Evolutionary conservation across 2,329 filamentous ascomycete genomes (phyloP).

Genomic region (Botrytis byssoidea): DNA sequence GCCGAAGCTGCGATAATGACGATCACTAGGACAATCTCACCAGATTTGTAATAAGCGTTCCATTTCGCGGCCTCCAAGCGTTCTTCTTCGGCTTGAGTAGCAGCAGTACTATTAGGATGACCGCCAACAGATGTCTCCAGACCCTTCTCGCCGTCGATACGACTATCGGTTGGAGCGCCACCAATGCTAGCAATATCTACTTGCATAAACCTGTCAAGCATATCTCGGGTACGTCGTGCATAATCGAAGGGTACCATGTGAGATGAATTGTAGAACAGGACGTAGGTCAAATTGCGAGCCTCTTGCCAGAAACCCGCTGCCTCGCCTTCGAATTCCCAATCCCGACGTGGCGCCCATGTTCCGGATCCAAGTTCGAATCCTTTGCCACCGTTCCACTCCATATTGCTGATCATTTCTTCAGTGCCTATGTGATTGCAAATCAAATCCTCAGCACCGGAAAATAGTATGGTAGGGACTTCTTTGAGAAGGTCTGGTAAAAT

Average conservation of each 20-base stretch:
- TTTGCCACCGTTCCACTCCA: conserved; percentile 87
- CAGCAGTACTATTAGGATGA: conserved; percentile 65
- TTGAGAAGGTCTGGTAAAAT: conserved; percentile 77
- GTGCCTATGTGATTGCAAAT: conserved; percentile 98
- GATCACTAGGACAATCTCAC: conserved; percentile 66
- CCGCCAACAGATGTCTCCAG: conserved; percentile 64
- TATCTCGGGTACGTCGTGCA: conserved; percentile 81
- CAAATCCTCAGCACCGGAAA: conserved; percentile 89
- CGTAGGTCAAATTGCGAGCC: conserved; percentile 91
- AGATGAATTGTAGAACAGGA: conserved; percentile 90
- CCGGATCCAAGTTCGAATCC: conserved; percentile 88
- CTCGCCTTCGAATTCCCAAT: conserved; percentile 92
- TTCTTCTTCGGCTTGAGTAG: conserved; percentile 60
- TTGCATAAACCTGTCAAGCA: conserved; percentile 94
- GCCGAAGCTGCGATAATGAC: conserved; percentile 60
- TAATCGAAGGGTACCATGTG: conserved; percentile 99
- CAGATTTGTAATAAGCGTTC: conserved; percentile 70
- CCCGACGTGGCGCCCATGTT: conserved; percentile 84
- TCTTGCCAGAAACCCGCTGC: conserved; percentile 89
- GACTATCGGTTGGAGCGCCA: conserved; percentile 64
- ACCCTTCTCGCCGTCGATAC: conserved; percentile 68
- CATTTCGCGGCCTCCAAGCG: conserved; percentile 66
- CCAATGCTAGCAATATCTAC: conserved; percentile 90
- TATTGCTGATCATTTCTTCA: conserved; percentile 82
- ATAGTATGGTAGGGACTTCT: conserved; percentile 77